Evolutionary conservation across 768 basidiomycete genomes (phyloP), one percentile per base, ranked within the genome.

Genomic region (Collybiopsis luxurians): DNA sequence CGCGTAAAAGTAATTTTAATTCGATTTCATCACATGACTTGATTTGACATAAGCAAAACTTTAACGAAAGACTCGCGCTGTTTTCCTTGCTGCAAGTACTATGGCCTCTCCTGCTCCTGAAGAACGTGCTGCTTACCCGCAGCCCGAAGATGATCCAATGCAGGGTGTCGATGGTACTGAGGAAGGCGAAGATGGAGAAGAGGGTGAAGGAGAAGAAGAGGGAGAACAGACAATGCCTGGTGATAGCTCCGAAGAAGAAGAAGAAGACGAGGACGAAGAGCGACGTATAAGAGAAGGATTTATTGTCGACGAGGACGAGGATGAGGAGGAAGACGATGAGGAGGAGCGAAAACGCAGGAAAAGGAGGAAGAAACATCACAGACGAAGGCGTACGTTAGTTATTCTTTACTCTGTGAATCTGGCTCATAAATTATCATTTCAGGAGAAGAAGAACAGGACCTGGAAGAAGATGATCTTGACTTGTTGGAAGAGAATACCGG

Each of bases 401-500:
- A 49, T 27, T 53, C 42, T 55, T 62, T 56, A 61, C 27, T 26
- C 39, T 51, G 50, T 42, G 19, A 57, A 19, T 34, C 43, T 34
- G 4, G 42, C 54, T 46, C n/a, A 56, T 55, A 30, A 56, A 52
- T 40, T 59, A 49, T 56, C 27, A 36, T n/a, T n/a, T n/a, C 55
- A 69, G 62, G 61, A 70, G 76, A 75, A 64, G 76, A 79, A 60
- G 81, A 84, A 58, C 83, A 84, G 54, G 85, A 89, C 15, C 72
- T 98, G 49, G 95, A 97, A 61, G 97, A 98, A 31, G 97, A 98
- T 63, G 97, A 98, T 69, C 71, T 98, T 47, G 95, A 94, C 27
- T 63, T 83, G 79, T 86, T 76, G 79, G 97, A 78, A 62, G 96
- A 96, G 66, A 98, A 97, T 63, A 93, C 92, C 11, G 95, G 96